Conservation (phyloP, 306 rosid genomes). For the Medicago truncatula region DNA sequence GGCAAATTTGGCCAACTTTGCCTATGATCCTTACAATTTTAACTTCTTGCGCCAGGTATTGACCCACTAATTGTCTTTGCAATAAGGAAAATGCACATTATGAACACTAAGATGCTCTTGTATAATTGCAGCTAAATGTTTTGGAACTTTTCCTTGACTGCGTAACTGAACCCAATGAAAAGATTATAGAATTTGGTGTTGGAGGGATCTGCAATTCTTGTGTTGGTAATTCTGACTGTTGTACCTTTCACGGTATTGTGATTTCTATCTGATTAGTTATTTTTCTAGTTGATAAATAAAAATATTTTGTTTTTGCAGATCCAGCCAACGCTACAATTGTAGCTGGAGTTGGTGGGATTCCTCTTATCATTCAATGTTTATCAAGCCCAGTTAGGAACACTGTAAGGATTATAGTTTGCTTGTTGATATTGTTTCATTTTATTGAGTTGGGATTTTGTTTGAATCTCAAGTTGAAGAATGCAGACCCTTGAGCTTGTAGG, state of each 20-base stretch:
- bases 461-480: slow-evolving; percentile 26
- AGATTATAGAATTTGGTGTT: slow-evolving; percentile 83
- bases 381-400: slow-evolving; percentile 94
- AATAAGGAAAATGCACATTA: background rate
- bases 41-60: slow-evolving; percentile 77
- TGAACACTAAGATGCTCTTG: slow-evolving; percentile 14
- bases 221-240: slow-evolving; percentile 57
- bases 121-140: slow-evolving; percentile 70
- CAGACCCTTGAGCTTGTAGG: slow-evolving; percentile 7
- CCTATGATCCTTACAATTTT: slow-evolving; percentile 92
- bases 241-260: slow-evolving; percentile 23
- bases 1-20: slow-evolving; percentile 88
- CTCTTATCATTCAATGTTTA: slow-evolving; percentile 77
- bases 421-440: slow-evolving; percentile 8
- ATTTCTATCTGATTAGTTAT: no score
- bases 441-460: slow-evolving; percentile 22
- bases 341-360: slow-evolving; percentile 65
- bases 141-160: slow-evolving; percentile 91
- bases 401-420: slow-evolving; percentile 56
- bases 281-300: slow-evolving; percentile 29
- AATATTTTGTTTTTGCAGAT: slow-evolving; percentile 47
- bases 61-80: slow-evolving; percentile 22
- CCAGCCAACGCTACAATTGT: slow-evolving; percentile 68
- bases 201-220: slow-evolving; percentile 94
- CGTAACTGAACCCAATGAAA: slow-evolving; percentile 86